These are phyloP conservation scores for Geotrichum aggregatum DNA, from an alignment of 1,139 yeast species.

Conservation along the genomic window DNA sequence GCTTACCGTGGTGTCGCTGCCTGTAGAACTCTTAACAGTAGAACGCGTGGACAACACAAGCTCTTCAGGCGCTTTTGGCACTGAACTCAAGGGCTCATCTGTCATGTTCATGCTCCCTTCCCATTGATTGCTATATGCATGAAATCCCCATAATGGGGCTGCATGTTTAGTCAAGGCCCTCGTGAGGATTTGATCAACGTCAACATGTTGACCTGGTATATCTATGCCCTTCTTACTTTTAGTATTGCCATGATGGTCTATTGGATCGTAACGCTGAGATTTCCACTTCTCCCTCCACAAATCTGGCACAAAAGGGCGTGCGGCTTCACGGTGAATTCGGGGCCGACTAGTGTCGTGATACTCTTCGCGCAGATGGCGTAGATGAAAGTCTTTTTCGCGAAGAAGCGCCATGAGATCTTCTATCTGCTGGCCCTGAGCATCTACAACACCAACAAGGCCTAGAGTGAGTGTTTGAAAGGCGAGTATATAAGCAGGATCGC, in stretches of 20 bases:
- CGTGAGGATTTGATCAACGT: background rate
- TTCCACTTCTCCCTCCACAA: constrained; percentile 1
- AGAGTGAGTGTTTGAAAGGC: constrained; percentile 13
- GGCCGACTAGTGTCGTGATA: constrained; percentile 1
- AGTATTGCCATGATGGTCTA: too few relatives aligned
- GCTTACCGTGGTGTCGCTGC: constrained; percentile 1
- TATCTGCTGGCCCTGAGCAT: constrained; percentile 13
- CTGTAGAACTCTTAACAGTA: background rate
- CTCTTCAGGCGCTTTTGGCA: background rate
- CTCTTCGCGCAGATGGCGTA: constrained; percentile 14
- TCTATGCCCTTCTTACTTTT: background rate
- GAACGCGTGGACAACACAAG: background rate
- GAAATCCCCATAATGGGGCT: constrained; percentile 9
- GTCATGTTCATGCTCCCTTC: background rate
- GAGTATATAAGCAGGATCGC: background rate
- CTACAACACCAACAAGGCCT: constrained; percentile 16
- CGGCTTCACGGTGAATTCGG: constrained; percentile 9
- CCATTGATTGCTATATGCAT: constrained; percentile 4
- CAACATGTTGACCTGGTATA: background rate
- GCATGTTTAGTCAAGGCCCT: background rate
- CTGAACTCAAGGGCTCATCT: background rate
- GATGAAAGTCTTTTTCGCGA: constrained; percentile 16
- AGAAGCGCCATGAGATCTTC: constrained; percentile 11
- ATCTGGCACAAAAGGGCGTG: constrained; percentile 6
- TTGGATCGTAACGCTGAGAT: too few relatives aligned